These are phyloP conservation scores for Harrya chromipes DNA, from an alignment of 768 basidiomycete species.

Conservation along the genomic window DNA sequence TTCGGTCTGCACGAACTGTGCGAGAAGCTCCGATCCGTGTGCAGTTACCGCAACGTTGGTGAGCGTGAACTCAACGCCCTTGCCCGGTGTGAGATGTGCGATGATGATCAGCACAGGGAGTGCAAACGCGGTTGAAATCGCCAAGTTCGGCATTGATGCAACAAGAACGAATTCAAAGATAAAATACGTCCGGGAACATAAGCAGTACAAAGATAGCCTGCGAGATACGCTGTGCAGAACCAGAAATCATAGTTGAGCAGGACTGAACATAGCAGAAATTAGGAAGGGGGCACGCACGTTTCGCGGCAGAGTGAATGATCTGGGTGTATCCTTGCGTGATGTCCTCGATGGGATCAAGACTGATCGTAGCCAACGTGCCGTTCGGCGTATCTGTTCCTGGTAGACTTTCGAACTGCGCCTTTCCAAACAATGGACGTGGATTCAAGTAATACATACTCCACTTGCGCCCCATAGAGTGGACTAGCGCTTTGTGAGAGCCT, in stretches of 20 bases:
- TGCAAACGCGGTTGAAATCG: constrained; percentile 19
- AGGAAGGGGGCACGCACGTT: constrained; percentile 12
- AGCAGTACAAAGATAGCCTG: constrained; percentile 23
- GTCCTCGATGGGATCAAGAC: constrained; percentile 3
- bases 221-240: constrained; percentile 5
- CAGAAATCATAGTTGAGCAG: no score
- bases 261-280: no score
- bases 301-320: constrained; percentile 19
- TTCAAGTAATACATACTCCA: constrained; percentile 2
- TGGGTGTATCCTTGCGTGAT: constrained; percentile 20
- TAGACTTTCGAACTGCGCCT: constrained; percentile 9
- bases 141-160: constrained; percentile 27
- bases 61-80: constrained; percentile 24
- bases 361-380: constrained; percentile 1
- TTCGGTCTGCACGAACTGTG: constrained; percentile 9
- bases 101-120: constrained; percentile 22
- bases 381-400: neutral
- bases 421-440: constrained; percentile 24
- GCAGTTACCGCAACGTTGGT: constrained; percentile 20
- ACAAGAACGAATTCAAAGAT: constrained; percentile 22
- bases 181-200: constrained; percentile 29
- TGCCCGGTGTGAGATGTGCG: constrained; percentile 22
- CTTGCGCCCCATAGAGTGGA: neutral
- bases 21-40: constrained; percentile 25
- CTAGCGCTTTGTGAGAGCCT: constrained; percentile 6